These are phyloP conservation scores for Cryphonectria nitschkei DNA, from an alignment of 2,329 filamentous ascomycete species.

Conservation along the genomic window DNA sequence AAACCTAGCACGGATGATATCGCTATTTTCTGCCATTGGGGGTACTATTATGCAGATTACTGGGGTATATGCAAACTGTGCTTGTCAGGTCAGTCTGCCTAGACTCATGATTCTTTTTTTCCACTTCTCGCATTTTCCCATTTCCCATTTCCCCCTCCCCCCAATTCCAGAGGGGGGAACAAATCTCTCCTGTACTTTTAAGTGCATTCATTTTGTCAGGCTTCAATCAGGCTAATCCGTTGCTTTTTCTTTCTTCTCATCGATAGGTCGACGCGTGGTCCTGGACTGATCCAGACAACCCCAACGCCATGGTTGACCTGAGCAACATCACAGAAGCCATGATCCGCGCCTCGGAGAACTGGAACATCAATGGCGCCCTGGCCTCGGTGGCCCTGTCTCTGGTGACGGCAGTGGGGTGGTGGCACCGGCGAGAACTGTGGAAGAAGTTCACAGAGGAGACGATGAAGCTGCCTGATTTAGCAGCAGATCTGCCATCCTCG, in stretches of 20 bases:
- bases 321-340: neutral
- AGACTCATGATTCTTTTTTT: neutral
- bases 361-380: conserved; percentile 1
- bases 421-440: conserved; percentile 10
- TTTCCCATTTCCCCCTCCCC: neutral
- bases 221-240: neutral
- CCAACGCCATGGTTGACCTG: neutral
- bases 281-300: neutral
- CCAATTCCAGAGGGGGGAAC: too few relatives aligned
- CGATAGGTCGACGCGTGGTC: conserved; percentile 2
- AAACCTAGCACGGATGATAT: neutral
- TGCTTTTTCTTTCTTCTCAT: neutral
- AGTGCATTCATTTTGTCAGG: too few relatives aligned
- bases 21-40: conserved; percentile 4
- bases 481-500: neutral
- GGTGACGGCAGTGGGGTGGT: conserved; percentile 12
- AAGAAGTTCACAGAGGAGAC: conserved; percentile 5
- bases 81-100: neutral
- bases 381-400: neutral
- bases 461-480: neutral
- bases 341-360: neutral
- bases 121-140: neutral
- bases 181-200: too few relatives aligned
- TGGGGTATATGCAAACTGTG: neutral
- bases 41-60: conserved; percentile 10